Evolutionary conservation across 108 stramenopile genomes (phyloP).

Genomic region (Skeletonema costatum): DNA sequence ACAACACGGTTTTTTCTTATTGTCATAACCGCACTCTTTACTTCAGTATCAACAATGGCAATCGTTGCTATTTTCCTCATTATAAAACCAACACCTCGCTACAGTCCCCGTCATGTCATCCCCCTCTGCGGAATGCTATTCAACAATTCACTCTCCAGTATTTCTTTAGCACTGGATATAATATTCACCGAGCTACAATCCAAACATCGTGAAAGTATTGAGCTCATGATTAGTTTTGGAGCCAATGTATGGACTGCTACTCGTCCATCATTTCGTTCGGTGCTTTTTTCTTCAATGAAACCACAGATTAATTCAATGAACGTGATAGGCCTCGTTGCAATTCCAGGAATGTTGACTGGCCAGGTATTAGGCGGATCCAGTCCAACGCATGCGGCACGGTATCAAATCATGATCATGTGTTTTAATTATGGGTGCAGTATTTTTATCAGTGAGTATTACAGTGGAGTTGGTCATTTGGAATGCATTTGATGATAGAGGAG

Average conservation of each 20-base stretch:
- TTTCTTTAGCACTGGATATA: constrained; percentile 21
- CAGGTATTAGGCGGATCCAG: constrained; percentile 78
- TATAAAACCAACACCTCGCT: constrained; percentile 31
- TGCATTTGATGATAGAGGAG: constrained; percentile 20
- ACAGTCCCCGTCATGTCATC: constrained; percentile 42
- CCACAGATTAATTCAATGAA: constrained; percentile 80
- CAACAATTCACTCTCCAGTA: constrained; percentile 28
- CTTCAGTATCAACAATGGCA: constrained; percentile 13
- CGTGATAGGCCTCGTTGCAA: constrained; percentile 74
- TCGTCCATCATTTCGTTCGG: constrained; percentile 21
- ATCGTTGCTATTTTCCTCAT: constrained; percentile 28
- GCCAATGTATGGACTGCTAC: constrained; percentile 37
- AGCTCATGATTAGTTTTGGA: constrained; percentile 37
- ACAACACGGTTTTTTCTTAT: constrained; percentile 17
- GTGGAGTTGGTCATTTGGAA: constrained; percentile 11
- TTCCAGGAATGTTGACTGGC: constrained; percentile 94
- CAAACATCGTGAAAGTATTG: constrained; percentile 36
- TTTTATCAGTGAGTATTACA: constrained; percentile 7
- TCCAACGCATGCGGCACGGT: constrained; percentile 77
- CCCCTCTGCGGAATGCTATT: constrained; percentile 58
- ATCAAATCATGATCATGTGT: constrained; percentile 86
- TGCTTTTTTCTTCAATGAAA: constrained; percentile 43
- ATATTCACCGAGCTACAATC: constrained; percentile 26
- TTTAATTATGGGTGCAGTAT: constrained; percentile 61
- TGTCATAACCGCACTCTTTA: constrained; percentile 22